Base-by-base conservation (phyloP, 495 filamentous ascomycete species). In the Terfezia claveryi region DNA sequence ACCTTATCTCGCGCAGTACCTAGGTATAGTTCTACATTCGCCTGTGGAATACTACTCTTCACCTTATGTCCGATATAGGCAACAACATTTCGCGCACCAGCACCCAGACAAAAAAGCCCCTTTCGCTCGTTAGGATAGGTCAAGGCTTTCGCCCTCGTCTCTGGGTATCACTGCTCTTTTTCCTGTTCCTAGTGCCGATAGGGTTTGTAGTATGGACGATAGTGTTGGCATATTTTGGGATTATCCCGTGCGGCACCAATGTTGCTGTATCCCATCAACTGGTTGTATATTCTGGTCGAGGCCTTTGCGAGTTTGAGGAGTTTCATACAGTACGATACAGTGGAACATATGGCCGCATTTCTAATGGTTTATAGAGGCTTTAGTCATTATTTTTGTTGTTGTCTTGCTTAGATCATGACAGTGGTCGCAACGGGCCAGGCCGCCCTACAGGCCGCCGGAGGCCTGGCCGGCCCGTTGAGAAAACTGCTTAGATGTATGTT, bases 251-350 rank as follows among this genome's bases (percentile, higher is more conserved):
- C 16, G 10, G 10, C 16, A 16, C 16, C 16, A 16, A 2, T 44
- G 38, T 44, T 10, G 10, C 10, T 44, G 38, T 44, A 44, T 44
- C 38, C 38, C 10, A 0, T 44, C 10, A 44, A 9, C 32, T 55
- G 52, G 27, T 10, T 23, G 0, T 58, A 55, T 32, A 12, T 58
- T 7, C 37, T 58, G 9, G 56, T 58, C 10, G 56, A 58, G 32
- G 38, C 56, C 0, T 58, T 58, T 44, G 50, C 54, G 11, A 56
- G 52, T 27, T 32, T 59, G 23, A 46, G 57, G 20, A 52, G 54
- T 20, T n/a, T n/a, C n/a, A n/a, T n/a, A n/a, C n/a, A n/a, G n/a
- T n/a, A n/a, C n/a, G n/a, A n/a, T n/a, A n/a, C n/a, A n/a, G n/a
- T n/a, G n/a, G n/a, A n/a, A n/a, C 20, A 20, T 20, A 2, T 20